phyloP scores from a whole-genome alignment of 2,329 filamentous ascomycete genomes.

The Epichloe scottii region DNA sequence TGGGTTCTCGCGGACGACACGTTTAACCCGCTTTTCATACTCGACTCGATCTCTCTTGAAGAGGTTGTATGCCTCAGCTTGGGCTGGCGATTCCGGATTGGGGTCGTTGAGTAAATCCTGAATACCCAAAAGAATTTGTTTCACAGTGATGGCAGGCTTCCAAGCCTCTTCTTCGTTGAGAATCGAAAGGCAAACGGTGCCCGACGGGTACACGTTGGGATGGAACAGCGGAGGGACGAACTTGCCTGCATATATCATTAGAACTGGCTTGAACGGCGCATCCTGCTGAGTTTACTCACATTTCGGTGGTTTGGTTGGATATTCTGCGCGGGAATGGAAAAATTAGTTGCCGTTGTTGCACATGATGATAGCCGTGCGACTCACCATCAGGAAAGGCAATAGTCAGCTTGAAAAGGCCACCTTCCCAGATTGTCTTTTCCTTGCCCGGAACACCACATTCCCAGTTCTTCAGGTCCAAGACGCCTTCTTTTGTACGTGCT shows the following conservation, averaged over 20 bases:
- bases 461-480: slow-evolving; percentile 89
- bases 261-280: not conserved
- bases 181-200: slow-evolving; percentile 93
- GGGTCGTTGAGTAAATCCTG: slow-evolving; percentile 93
- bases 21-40: slow-evolving; percentile 79
- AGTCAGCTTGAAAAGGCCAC: slow-evolving; percentile 90
- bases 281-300: slow-evolving; percentile 48
- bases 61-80: slow-evolving; percentile 93
- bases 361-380: slow-evolving; percentile 17
- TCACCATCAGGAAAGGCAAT: slow-evolving; percentile 87
- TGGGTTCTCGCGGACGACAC: slow-evolving; percentile 82
- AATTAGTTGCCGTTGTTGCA: not conserved
- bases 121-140: slow-evolving; percentile 91
- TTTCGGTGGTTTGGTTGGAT: slow-evolving; percentile 96
- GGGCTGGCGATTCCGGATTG: slow-evolving; percentile 91
- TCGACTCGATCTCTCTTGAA: slow-evolving; percentile 81
- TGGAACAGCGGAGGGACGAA: slow-evolving; percentile 94
- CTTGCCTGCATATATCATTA: slow-evolving; percentile 54
- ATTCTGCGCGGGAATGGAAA: slow-evolving; percentile 45
- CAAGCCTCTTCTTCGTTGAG: slow-evolving; percentile 97
- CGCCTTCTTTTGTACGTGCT: slow-evolving; percentile 61
- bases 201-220: slow-evolving; percentile 95
- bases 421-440: slow-evolving; percentile 94
- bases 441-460: slow-evolving; percentile 95
- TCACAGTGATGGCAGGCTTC: slow-evolving; percentile 97